Conservation (phyloP, 768 basidiomycete species). For the Hericium coralloides region DNA sequence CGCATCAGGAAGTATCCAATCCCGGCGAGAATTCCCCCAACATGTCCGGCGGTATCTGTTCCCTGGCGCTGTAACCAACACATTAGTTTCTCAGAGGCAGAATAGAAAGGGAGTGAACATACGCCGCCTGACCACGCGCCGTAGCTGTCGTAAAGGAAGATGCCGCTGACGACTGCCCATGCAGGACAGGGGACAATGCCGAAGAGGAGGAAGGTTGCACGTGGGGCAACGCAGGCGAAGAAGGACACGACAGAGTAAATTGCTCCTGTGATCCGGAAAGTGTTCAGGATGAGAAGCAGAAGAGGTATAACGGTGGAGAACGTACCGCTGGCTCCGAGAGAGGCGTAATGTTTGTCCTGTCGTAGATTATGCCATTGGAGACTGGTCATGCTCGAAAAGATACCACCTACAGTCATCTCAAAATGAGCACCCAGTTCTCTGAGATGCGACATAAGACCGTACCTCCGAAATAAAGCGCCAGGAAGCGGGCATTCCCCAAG, state of each 20-base stretch:
- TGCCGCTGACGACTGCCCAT: constrained; percentile 61
- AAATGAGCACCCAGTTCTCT: neutral
- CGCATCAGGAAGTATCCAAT: constrained; percentile 37
- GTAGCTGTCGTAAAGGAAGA: constrained; percentile 54
- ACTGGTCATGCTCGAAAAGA: constrained; percentile 42
- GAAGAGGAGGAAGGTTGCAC: constrained; percentile 57
- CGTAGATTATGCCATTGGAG: constrained; percentile 37
- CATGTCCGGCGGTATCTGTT: constrained; percentile 58
- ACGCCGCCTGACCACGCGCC: constrained; percentile 27
- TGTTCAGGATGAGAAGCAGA: neutral
- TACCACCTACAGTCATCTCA: constrained; percentile 40
- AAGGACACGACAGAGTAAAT: constrained; percentile 64
- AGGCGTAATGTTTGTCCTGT: constrained; percentile 20
- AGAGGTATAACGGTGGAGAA: constrained; percentile 1
- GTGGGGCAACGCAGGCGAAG: constrained; percentile 64
- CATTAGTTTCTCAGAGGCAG: neutral
- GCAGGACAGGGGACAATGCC: constrained; percentile 74
- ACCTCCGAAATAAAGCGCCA: constrained; percentile 70
- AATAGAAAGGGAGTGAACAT: neutral
- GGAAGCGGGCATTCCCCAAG: constrained; percentile 58
- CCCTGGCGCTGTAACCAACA: constrained; percentile 32
- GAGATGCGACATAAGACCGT: constrained; percentile 12
- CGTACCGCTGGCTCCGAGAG: constrained; percentile 72
- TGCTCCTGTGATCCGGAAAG: constrained; percentile 38
- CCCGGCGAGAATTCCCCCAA: constrained; percentile 59